Evolutionary conservation across 2,329 filamentous ascomycete genomes (phyloP), one percentile per base, ranked within the genome.

Genomic region (Epichloe bromicola): DNA sequence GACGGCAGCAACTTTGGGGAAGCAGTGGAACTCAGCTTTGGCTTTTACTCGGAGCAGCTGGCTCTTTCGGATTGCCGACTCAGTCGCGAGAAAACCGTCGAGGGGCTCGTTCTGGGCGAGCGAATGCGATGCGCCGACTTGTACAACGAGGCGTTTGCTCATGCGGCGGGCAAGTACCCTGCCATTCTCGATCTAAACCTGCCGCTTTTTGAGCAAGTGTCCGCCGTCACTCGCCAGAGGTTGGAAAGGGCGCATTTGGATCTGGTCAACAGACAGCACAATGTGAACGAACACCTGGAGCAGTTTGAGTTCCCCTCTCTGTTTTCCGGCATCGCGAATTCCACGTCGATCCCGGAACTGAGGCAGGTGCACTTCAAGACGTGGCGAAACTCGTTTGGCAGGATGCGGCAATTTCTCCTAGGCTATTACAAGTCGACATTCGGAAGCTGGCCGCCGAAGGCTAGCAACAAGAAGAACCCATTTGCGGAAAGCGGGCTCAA

Each of bases 231-330:
- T 0, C 79, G 81, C 44, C 85, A 88, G 58, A 80, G 86, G n/a
- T 72, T 97, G 7, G 88, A 93, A 61, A 80, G 88, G 54, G 85
- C 89, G 1, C 82, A 86, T 47, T 75, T 95, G 58, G 89, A 95
- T 60, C 74, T 97, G 3, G 75, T 85, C 36, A 82, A 80, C 54
- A 80, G 88, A 19, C 78, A 88, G 53, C 76, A 82, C 54, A 82
- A 76, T 49, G 79, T 89, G 57, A 84, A 86, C 56, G 70, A 73
- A 34, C 83, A 86, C 42, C 72, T 97, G n/a, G 82, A 86, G 52
- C 81, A 88, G 54, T 97, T 97, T 58, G 88, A 96, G 34, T 96
- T 95, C 59, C 89, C 90, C 0, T 86, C 87, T 0, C 72, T 97
- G 5, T 97, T 95, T 63, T 80, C 88, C 0, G 93, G 93, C 36